Base-by-base conservation (phyloP, 192 early-diverging fungal genomes). In the Cetraspora pellucida region DNA sequence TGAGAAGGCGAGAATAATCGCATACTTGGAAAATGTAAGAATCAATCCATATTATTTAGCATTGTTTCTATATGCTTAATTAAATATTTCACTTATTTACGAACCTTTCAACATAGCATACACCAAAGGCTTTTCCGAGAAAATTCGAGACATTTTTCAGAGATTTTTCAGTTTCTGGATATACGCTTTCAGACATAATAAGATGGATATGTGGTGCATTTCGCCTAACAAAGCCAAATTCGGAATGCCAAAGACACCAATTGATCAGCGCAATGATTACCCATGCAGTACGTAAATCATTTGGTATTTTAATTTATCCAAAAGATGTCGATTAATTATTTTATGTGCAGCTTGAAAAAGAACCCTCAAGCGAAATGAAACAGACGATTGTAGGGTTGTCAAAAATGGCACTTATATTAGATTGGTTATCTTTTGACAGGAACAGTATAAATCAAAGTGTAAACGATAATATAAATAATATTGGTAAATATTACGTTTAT, bases 391-490 rank as follows among this genome's bases (percentile, higher is more conserved):
- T 47, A 0, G 44, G 27, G 5, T 68, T 47, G 23, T 21, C 66
- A 27, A 68, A 49, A 28, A n/a, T 6, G 23, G 66, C 66, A 5
- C 27, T 68, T 27, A 23, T 47, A n/a, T 68, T 37, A 19, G 66
- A 68, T 49, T 68, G 66, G 43, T 6, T 68, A 14, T 68, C 44
- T 68, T 68, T 68, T 49, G 45, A 68, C 10, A 68, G 66, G 27
- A 68, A 23, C 1, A 14, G 23, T 11, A 23, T 6, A 47, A n/a
- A 45, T 14, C 66, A 10, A 23, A 68, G 23, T 14, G 10, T 16
- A 25, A 68, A 13, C 21, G 66, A 68, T 5, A 19, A 45, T 28
- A 2, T 47, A 47, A 47, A 25, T 47, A 47, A 45, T 68, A 68
- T 68, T 19, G 66, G 66, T 68, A 49, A 68, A 10, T 47, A 23